Conservation (phyloP, 2,329 filamentous ascomycete genomes). For the Sporothrix dimorphospora region DNA sequence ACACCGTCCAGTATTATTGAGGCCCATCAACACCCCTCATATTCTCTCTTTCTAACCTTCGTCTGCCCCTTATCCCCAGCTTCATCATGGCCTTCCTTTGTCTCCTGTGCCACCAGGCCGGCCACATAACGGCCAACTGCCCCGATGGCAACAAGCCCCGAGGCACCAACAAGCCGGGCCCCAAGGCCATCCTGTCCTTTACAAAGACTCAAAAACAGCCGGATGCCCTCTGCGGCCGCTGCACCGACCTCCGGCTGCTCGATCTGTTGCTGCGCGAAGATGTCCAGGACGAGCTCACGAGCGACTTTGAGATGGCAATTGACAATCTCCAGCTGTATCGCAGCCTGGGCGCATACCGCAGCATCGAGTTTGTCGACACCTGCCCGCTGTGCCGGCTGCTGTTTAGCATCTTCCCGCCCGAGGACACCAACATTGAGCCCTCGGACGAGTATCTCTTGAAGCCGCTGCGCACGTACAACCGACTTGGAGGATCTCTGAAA, state of each 20-base stretch:
- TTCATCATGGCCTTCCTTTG: conserved; percentile 21
- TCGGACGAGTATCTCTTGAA: conserved; percentile 8
- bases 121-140: conserved; percentile 23
- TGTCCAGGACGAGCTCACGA: not conserved
- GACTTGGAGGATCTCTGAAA: not conserved
- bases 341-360: not conserved
- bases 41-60: too few relatives aligned
- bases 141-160: not conserved
- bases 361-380: conserved; percentile 17
- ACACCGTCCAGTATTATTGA: not conserved
- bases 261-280: conserved; percentile 21
- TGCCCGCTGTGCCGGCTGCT: conserved; percentile 27
- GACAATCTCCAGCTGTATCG: not conserved
- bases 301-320: not conserved
- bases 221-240: conserved; percentile 3
- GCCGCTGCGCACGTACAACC: conserved; percentile 21
- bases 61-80: not conserved
- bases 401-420: conserved; percentile 22
- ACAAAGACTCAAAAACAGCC: not conserved
- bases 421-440: not conserved
- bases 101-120: conserved; percentile 19
- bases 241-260: not conserved
- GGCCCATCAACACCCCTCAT: not conserved
- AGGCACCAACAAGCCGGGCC: not conserved
- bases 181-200: not conserved